Evolutionary conservation across 2,329 filamentous ascomycete genomes (phyloP).

Genomic region (Beauveria sp.): DNA sequence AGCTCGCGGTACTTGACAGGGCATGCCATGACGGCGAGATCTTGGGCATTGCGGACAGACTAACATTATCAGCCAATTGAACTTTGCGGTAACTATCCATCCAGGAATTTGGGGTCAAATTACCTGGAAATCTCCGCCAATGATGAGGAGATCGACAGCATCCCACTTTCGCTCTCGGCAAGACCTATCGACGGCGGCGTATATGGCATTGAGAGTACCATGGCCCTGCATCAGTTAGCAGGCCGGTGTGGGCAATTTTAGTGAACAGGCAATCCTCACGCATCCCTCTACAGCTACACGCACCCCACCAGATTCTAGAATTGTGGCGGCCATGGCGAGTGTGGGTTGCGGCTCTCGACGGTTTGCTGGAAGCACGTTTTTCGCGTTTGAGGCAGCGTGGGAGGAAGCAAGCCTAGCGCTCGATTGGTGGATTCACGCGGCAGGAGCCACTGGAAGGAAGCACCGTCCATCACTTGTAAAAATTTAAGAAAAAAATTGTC

Average conservation of each 20-base stretch:
- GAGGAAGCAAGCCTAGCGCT: neutral
- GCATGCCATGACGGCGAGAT: constrained; percentile 83
- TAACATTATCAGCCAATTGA: constrained; percentile 24
- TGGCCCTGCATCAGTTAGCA: constrained; percentile 56
- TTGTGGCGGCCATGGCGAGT: constrained; percentile 23
- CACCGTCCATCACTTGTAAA: neutral
- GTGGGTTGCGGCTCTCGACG: neutral
- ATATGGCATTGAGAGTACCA: constrained; percentile 86
- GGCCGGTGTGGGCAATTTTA: neutral
- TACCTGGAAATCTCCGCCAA: constrained; percentile 92
- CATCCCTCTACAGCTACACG: constrained; percentile 84
- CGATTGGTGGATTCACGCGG: neutral
- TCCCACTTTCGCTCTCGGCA: constrained; percentile 69
- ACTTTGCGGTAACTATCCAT: neutral
- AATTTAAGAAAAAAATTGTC: too few species aligned
- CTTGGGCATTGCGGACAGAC: constrained; percentile 81
- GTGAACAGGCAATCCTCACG: constrained; percentile 40
- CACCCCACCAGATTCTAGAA: constrained; percentile 41
- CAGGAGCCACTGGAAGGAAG: neutral
- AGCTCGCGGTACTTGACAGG: constrained; percentile 80
- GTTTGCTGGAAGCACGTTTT: constrained; percentile 1
- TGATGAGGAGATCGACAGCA: constrained; percentile 81
- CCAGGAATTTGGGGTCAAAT: neutral
- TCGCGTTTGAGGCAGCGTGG: neutral
- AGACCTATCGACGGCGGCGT: constrained; percentile 64